Base-by-base conservation (phyloP, 805 yeast genomes). In the Zygosaccharomyces siamensis region DNA sequence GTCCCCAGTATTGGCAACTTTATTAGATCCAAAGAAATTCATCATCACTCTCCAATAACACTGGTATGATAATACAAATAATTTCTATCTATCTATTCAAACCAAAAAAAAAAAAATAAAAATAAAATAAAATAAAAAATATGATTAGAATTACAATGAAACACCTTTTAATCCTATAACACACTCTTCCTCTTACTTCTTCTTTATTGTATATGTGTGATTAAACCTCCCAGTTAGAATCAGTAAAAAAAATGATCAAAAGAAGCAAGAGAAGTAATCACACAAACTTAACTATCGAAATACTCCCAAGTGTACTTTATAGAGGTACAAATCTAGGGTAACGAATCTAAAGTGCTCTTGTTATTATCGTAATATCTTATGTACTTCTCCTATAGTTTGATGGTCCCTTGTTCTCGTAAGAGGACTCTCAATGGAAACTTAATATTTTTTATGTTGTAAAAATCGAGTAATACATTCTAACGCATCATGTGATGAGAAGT, bases 21-120 rank as follows among this genome's bases (percentile, higher is more conserved):
- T 51, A 49, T 54, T 59, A 28, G 56, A 50, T 21, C 64, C 58
- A 47, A 63, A 63, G 49, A 63, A 63, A 49, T 63, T 63, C 66
- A 63, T 63, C 53, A 53, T 57, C 21, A 16, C 41, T 32, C 27
- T 32, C 40, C 37, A 33, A 33, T 20, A 33, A 33, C 11, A 33
- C 37, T 33, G 21, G 20, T 33, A 18, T 33, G 21, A 8, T 18
- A 18, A 33, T 14, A 33, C 18, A 27, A 18, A 41, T 24, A 30
- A 30, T 23, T 21, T 30, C 27, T 41, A 20, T 28, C 44, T 33
- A 41, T 30, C 35, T 41, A 23, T 26, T 20, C 16, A 41, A 41
- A 30, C 44, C 32, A 41, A 41, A 30, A 27, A n/a, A 5, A 30
- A 26, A 26, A 7, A 26, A 23, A 23, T 2, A 5, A 23, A 23